phyloP scores from a whole-genome alignment of 2,329 filamentous ascomycete species.

The Diaporthe citriasiana region DNA sequence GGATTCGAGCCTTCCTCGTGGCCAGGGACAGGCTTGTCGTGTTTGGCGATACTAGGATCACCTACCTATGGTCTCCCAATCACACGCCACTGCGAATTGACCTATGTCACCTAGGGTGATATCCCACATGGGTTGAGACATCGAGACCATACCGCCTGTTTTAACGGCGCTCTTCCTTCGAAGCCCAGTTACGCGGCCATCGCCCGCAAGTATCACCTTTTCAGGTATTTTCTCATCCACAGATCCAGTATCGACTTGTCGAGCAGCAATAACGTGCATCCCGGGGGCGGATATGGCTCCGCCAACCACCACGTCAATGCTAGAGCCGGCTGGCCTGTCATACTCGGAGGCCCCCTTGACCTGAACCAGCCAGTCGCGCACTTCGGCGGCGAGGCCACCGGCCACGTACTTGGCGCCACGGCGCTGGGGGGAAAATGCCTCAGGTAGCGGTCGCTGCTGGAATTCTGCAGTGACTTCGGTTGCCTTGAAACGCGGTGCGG shows the following conservation, averaged over 20 bases:
- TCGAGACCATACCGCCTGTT: conserved; percentile 49
- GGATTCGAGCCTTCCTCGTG: background rate
- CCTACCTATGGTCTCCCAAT: conserved; percentile 50
- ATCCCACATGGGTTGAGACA: conserved; percentile 56
- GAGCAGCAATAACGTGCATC: conserved; percentile 50
- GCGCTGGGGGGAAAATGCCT: conserved; percentile 56
- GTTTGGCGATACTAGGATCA: background rate
- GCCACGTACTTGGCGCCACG: conserved; percentile 54
- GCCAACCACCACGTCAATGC: conserved; percentile 45
- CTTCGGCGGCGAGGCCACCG: conserved; percentile 58
- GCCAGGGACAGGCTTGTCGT: background rate
- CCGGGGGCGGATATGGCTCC: conserved; percentile 46
- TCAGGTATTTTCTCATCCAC: background rate
- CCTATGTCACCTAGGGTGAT: conserved; percentile 50
- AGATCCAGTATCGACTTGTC: conserved; percentile 15
- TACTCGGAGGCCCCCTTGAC: conserved; percentile 52
- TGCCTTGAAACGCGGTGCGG: conserved; percentile 56
- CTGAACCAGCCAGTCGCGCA: conserved; percentile 61
- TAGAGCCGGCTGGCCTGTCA: conserved; percentile 33
- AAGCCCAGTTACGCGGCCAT: conserved; percentile 48
- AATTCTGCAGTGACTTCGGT: conserved; percentile 42
- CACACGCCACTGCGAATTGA: conserved; percentile 54
- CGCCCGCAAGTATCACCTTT: conserved; percentile 46
- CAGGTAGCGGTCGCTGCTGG: conserved; percentile 49
- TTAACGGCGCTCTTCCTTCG: conserved; percentile 47